A percentile compares a stretch with the other conserved stretches of the same genome.
phyloP scores from a whole-genome alignment of 768 basidiomycete species.

The Calocera cornea region DNA sequence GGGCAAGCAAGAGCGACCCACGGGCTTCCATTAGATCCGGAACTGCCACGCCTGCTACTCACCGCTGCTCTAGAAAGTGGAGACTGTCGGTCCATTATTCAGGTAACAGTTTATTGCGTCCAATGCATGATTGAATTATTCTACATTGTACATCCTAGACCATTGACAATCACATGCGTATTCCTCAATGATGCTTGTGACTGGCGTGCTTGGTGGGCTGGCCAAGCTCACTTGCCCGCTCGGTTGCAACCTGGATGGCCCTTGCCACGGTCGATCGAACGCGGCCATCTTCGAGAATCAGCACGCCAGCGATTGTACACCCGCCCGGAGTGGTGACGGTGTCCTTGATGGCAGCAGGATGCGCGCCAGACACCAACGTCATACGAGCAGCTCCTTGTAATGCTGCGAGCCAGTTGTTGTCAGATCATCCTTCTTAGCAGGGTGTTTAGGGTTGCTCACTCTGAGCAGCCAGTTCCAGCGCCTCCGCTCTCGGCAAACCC shows the following conservation, averaged over 20 bases:
- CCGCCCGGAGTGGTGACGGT: slow-evolving; percentile 97
- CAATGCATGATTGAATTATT: not conserved
- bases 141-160: not conserved
- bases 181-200: not conserved
- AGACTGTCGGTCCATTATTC: slow-evolving; percentile 22
- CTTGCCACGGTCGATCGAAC: slow-evolving; percentile 91
- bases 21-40: slow-evolving; percentile 18
- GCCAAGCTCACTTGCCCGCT: slow-evolving; percentile 74
- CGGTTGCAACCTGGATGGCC: slow-evolving; percentile 85
- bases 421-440: no score
- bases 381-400: slow-evolving; percentile 94
- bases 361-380: slow-evolving; percentile 75
- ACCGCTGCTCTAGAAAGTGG: slow-evolving; percentile 19
- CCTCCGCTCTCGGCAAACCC: slow-evolving; percentile 89
- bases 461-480: slow-evolving; percentile 88
- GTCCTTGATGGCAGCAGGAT: slow-evolving; percentile 95
- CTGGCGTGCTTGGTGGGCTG: slow-evolving; percentile 41
- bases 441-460: slow-evolving; percentile 38
- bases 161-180: not conserved
- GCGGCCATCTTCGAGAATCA: slow-evolving; percentile 86
- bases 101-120: slow-evolving; percentile 15
- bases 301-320: slow-evolving; percentile 92
- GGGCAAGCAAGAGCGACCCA: slow-evolving; percentile 54
- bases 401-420: slow-evolving; percentile 35
- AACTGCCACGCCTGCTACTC: slow-evolving; percentile 24